phyloP scores from a whole-genome alignment of 345 rosid genomes.

The Eucalyptus urophylla region DNA sequence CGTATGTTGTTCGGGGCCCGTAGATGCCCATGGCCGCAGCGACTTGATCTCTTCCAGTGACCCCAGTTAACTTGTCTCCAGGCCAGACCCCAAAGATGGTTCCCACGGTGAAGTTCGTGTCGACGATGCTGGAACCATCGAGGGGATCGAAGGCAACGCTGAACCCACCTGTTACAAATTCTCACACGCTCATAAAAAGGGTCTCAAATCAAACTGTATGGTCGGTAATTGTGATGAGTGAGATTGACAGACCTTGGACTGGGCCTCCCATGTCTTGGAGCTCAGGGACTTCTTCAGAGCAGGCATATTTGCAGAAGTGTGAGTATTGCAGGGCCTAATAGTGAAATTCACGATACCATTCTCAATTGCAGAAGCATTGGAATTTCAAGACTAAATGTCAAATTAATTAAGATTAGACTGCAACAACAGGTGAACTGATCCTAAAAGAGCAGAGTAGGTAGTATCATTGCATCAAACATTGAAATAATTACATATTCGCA shows the following conservation, averaged over 20 bases:
- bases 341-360: neutral
- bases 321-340: slow-evolving; percentile 78
- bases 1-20: slow-evolving; percentile 90
- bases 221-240: neutral
- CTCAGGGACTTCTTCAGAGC: slow-evolving; percentile 96
- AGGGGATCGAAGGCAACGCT: slow-evolving; percentile 5
- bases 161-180: slow-evolving; percentile 1
- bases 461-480: neutral
- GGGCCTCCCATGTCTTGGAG: slow-evolving; percentile 99
- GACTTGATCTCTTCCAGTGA: slow-evolving; percentile 73
- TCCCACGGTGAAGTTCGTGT: slow-evolving; percentile 86
- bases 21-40: slow-evolving; percentile 97
- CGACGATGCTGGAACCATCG: slow-evolving; percentile 41
- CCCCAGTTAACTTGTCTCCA: slow-evolving; percentile 81
- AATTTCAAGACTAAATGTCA: neutral
- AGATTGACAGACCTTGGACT: slow-evolving; percentile 45
- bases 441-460: neutral
- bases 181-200: neutral
- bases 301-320: slow-evolving; percentile 89
- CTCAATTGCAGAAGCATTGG: neutral
- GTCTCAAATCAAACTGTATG: neutral
- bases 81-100: slow-evolving; percentile 99
- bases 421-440: neutral
- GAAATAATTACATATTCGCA: neutral
- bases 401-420: neutral